Base-by-base conservation (phyloP, 768 basidiomycete species). In the Pluteus cervinus region DNA sequence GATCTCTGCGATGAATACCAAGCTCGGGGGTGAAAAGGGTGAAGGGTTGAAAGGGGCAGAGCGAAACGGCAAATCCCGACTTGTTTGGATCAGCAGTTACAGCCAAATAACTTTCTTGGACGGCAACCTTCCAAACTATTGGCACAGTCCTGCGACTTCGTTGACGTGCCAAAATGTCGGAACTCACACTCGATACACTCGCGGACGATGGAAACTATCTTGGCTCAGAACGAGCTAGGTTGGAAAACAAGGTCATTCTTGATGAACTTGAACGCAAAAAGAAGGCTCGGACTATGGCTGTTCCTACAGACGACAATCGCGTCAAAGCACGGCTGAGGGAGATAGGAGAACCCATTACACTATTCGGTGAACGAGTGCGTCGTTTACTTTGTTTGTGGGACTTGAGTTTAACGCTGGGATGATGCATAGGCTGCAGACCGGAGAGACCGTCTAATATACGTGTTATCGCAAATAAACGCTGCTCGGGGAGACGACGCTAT, bases 181-280 rank as follows among this genome's bases (percentile, higher is more conserved):
- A 86, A 47, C 70, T 86, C 43, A 85, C 84, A 0, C 71, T 77
- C 42, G 86, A 89, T 47, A 82, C 73, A 3, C 71, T 89, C 29
- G 66, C 76, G 46, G 85, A 88, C 61, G 86, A 88, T 71, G 82
- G 79, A 7, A 79, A 77, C 55, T 85, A 83, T 50, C 54, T 76
- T 15, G 79, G 81, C 42, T 73, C 83, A 8, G 86, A 89, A 46
- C 65, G 86, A 28, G 86, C 85, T 40, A 71, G 77, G 48, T 56
- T 79, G 36, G 86, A 88, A 58, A 89, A 91, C 66, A 81, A 85
- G 52, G 83, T 84, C 46, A 79, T 98, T 37, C 71, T 98, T 32
- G 87, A 90, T 54, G 92, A 96, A 60, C 79, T 99, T n/a, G 96
- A 99, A 56, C 76, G 93, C 47, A 96, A 94, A 73, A 96, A 96